Conservation (phyloP, 2,329 filamentous ascomycete species). For the Calonectria pseudoturangicola region DNA sequence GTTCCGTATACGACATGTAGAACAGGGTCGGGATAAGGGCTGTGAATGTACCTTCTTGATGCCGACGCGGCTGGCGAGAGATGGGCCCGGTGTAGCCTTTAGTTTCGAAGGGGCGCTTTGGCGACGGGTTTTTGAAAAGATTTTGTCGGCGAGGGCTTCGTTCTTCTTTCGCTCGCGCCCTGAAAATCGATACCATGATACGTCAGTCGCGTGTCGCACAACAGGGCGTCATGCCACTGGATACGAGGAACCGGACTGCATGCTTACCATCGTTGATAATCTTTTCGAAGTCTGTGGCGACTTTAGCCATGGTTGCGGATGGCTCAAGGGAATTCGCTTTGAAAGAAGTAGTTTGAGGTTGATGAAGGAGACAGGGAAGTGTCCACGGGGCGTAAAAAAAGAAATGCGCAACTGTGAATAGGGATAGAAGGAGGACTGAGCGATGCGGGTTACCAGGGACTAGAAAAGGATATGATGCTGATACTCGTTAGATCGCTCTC, state of each 20-base stretch:
- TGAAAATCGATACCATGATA: conserved; percentile 50
- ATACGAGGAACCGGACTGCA: background rate
- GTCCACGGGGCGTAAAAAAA: background rate
- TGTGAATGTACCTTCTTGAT: conserved; percentile 77
- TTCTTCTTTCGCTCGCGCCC: conserved; percentile 83
- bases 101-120: conserved; percentile 73
- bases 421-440: too few relatives aligned
- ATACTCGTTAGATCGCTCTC: conserved; percentile 31
- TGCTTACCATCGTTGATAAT: conserved; percentile 71
- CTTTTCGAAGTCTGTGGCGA: conserved; percentile 71
- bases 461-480: conserved; percentile 9
- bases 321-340: background rate
- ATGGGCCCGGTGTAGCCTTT: conserved; percentile 69
- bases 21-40: background rate
- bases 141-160: conserved; percentile 81
- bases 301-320: conserved; percentile 62
- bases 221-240: background rate
- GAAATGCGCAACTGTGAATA: background rate
- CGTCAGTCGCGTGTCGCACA: conserved; percentile 26
- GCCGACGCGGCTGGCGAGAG: conserved; percentile 82
- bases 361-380: background rate
- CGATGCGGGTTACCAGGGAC: background rate
- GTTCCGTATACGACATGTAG: conserved; percentile 1
- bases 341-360: background rate
- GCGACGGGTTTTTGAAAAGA: conserved; percentile 78